These are phyloP conservation scores for Francoa sonchifolia DNA, from an alignment of 441 rosid genomes.

Conservation along the genomic window DNA sequence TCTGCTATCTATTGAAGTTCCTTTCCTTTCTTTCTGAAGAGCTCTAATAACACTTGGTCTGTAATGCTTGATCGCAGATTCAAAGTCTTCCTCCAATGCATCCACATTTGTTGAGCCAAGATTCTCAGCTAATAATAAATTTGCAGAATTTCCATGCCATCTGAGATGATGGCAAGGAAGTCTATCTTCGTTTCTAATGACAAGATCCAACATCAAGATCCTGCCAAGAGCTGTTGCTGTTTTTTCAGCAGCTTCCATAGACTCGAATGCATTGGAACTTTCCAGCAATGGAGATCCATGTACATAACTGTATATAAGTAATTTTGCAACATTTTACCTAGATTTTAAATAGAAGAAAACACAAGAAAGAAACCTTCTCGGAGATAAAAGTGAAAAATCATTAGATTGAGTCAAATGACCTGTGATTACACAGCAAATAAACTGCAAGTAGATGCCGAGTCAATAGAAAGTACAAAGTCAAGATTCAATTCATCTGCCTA, in stretches of 20 bases:
- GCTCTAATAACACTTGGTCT: slow-evolving; percentile 69
- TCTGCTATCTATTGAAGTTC: slow-evolving; percentile 65
- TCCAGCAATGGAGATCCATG: slow-evolving; percentile 94
- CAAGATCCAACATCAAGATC: slow-evolving; percentile 83
- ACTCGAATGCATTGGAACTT: slow-evolving; percentile 66
- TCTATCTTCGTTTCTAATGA: slow-evolving; percentile 95
- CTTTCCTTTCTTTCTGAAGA: slow-evolving; percentile 78
- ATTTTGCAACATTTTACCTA: neutral
- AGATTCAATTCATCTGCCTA: no score
- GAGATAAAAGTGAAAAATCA: no score
- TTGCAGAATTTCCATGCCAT: slow-evolving; percentile 99
- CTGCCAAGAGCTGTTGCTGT: slow-evolving; percentile 86
- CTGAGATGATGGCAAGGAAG: slow-evolving; percentile 85
- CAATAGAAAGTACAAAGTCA: no score
- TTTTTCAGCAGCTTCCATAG: slow-evolving; percentile 55
- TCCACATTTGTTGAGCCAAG: slow-evolving; percentile 31
- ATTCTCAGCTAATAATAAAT: slow-evolving; percentile 75
- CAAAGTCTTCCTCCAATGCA: slow-evolving; percentile 56
- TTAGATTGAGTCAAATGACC: no score
- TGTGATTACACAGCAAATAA: no score
- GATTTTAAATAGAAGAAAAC: no score
- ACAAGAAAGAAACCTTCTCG: no score
- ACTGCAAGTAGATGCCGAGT: no score
- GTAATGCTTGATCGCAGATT: slow-evolving; percentile 60
- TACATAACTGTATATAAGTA: slow-evolving; percentile 52